A percentile compares a stretch with the other conserved stretches of the same genome.
Conservation (phyloP, 805 yeast species). For the Wickerhamiella sergipiensis region DNA sequence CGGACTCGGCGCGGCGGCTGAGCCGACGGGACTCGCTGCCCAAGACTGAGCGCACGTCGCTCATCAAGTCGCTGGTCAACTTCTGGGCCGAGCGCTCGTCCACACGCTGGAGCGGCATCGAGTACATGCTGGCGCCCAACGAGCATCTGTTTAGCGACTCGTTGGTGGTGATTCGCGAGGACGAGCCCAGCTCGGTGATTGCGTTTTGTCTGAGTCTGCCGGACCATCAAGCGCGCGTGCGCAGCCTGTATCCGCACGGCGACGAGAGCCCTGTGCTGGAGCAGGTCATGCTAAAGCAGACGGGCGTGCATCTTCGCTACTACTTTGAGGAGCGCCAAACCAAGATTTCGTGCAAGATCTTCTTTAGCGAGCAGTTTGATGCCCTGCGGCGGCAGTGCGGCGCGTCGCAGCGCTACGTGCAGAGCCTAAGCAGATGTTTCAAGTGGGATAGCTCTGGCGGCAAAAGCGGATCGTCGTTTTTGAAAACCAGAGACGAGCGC, state of each 20-base stretch:
- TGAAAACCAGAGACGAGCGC: slow-evolving; percentile 83
- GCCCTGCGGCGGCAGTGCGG: slow-evolving; percentile 82
- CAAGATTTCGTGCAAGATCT: slow-evolving; percentile 78
- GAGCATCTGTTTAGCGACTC: slow-evolving; percentile 93
- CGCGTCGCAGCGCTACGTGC: slow-evolving; percentile 58
- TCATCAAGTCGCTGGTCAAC: slow-evolving; percentile 70
- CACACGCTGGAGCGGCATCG: slow-evolving; percentile 84
- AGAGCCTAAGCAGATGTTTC: slow-evolving; percentile 82
- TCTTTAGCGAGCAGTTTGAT: slow-evolving; percentile 92
- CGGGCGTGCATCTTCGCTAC: slow-evolving; percentile 82
- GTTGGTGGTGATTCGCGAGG: slow-evolving; percentile 85
- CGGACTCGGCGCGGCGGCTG: neutral
- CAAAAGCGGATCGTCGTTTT: slow-evolving; percentile 85
- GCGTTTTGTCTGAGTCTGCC: slow-evolving; percentile 82
- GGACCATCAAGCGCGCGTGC: slow-evolving; percentile 61
- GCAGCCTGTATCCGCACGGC: slow-evolving; percentile 23
- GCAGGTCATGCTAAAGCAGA: slow-evolving; percentile 57
- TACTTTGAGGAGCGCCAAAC: slow-evolving; percentile 82
- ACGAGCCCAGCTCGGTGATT: slow-evolving; percentile 88
- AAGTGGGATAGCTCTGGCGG: slow-evolving; percentile 97
- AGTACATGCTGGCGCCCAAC: slow-evolving; percentile 61
- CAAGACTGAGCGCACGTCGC: slow-evolving; percentile 40
- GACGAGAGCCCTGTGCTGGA: slow-evolving; percentile 33
- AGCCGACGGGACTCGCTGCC: neutral
- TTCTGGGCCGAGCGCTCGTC: slow-evolving; percentile 98